These are phyloP conservation scores for Eustoma russellianum DNA, from an alignment of 257 asterid species.

Conservation along the genomic window DNA sequence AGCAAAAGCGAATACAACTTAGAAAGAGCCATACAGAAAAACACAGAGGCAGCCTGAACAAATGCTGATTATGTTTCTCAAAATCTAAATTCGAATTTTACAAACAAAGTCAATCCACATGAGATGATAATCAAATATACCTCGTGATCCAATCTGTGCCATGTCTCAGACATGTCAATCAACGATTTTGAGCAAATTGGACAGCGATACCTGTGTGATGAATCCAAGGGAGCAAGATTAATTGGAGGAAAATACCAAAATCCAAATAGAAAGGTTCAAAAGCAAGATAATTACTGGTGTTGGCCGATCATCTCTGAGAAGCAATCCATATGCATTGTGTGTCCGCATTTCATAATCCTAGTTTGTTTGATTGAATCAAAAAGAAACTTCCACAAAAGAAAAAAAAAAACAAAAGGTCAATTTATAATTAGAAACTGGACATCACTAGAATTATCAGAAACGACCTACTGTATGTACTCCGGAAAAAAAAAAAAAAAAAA, in stretches of 20 bases:
- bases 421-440: slow-evolving; percentile 1
- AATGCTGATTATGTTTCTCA: too few species aligned
- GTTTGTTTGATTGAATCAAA: slow-evolving; percentile 78
- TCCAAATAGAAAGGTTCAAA: slow-evolving; percentile 1
- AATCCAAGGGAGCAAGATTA: slow-evolving; percentile 5
- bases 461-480: background rate
- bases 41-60: too few species aligned
- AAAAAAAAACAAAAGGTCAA: slow-evolving; percentile 6
- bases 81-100: too few species aligned
- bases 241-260: slow-evolving; percentile 1
- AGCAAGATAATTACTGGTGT: slow-evolving; percentile 46
- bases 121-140: slow-evolving; percentile 21
- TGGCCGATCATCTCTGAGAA: slow-evolving; percentile 45
- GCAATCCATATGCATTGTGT: slow-evolving; percentile 73
- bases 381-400: slow-evolving; percentile 68
- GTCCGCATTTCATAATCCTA: slow-evolving; percentile 56
- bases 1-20: too few species aligned
- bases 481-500: too few species aligned
- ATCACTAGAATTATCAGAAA: too few species aligned
- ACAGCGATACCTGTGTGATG: slow-evolving; percentile 56
- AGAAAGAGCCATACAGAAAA: too few species aligned
- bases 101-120: background rate
- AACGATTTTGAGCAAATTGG: slow-evolving; percentile 86
- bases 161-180: slow-evolving; percentile 43
- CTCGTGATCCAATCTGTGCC: slow-evolving; percentile 76